Evolutionary conservation across 768 basidiomycete genomes (phyloP).

Genomic region (Gelatoporia subvermispora): DNA sequence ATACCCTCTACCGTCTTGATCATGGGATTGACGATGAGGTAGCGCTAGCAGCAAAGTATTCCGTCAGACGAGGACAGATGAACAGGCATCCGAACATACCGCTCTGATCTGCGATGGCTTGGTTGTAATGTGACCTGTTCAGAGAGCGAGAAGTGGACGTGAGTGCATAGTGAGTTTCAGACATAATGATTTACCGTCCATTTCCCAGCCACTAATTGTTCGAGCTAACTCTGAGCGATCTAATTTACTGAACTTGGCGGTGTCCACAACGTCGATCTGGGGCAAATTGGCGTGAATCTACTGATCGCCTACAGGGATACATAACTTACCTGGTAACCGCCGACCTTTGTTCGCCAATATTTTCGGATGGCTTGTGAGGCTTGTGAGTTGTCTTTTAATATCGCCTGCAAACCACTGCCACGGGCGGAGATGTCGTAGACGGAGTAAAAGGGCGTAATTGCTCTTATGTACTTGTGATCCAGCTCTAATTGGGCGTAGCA

Average conservation of each 20-base stretch:
- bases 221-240: conserved; percentile 30
- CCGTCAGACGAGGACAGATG: neutral
- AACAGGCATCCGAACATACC: conserved; percentile 13
- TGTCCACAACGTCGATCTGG: conserved; percentile 33
- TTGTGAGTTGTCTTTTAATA: conserved; percentile 26
- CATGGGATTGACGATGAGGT: conserved; percentile 29
- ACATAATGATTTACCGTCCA: conserved; percentile 21
- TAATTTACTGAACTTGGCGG: conserved; percentile 23
- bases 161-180: neutral
- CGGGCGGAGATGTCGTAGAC: conserved; percentile 33
- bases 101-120: conserved; percentile 37
- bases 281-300: neutral
- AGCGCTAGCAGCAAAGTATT: conserved; percentile 26
- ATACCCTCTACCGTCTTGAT: conserved; percentile 30
- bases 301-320: neutral
- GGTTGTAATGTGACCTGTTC: conserved; percentile 24
- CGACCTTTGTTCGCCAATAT: conserved; percentile 25
- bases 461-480: conserved; percentile 38
- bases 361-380: conserved; percentile 29
- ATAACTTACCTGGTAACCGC: conserved; percentile 17
- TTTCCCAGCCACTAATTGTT: conserved; percentile 36
- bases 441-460: conserved; percentile 43
- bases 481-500: conserved; percentile 46
- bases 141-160: neutral
- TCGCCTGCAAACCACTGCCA: conserved; percentile 21